Base-by-base conservation (phyloP, 2,329 filamentous ascomycete species). In the Chrysosporium keratinophilum region DNA sequence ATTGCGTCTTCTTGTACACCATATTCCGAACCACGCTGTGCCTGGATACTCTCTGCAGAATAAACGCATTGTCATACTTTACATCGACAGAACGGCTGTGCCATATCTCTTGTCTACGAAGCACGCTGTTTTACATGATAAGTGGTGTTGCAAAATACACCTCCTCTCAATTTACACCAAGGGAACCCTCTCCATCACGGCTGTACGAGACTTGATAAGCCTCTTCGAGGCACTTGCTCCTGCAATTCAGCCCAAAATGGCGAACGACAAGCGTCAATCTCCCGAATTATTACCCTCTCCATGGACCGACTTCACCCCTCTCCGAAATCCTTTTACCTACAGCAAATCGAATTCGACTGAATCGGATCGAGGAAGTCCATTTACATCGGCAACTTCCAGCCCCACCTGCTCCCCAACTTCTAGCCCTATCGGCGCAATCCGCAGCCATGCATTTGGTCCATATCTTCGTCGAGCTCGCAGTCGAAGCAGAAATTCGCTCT, bases 331-430 rank as follows among this genome's bases (percentile, higher is more conserved):
- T 7, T 66, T 68, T 58, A 58, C 57, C 51, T 55, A 58, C 54
- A 59, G 60, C 45, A 51, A 59, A 41, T 55, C 60, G 52, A 48
- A 57, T 54, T 37, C 53, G 57, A 62, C 59, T 57, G 59, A 59
- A 20, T 61, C 59, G 3, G 53, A 58, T 15, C 65, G 59, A 44
- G 60, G 57, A 41, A 65, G 62, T 50, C 63, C 63, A 14, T 59
- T 64, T 23, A 65, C 63, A 54, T 66, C 63, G 31, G 59, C 61
- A 14, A 63, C 62, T 42, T 63, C 62, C 46, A 66, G 60, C 52
- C 64, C 65, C 33, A 60, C 62, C 28, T 62, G 62, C 34, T 67
- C 66, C n/a, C 61, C 64, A 49, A 64, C 61, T 33, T 63, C 63
- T 12, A 63, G 57, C 12, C 57, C 62, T 31, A 63, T 59, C 50